Evolutionary conservation across 2,329 filamentous ascomycete genomes (phyloP).

Genomic region (Dothistroma pini): DNA sequence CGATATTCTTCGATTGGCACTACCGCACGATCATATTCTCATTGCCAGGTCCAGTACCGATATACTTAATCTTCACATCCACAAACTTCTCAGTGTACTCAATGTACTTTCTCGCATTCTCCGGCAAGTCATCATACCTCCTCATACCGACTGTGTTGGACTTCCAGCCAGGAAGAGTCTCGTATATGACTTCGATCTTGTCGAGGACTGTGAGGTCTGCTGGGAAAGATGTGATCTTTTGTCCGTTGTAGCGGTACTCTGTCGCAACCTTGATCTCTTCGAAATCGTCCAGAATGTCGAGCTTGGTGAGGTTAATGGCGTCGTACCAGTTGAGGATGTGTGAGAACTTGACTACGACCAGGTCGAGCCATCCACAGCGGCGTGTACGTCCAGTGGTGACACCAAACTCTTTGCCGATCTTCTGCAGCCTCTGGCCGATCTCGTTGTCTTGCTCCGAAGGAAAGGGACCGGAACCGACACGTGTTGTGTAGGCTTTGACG

Average conservation of each 20-base stretch:
- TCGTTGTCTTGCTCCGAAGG: slow-evolving; percentile 62
- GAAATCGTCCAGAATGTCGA: slow-evolving; percentile 71
- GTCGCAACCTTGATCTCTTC: slow-evolving; percentile 70
- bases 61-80: slow-evolving; percentile 60
- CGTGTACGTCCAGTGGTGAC: slow-evolving; percentile 58
- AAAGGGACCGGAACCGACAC: slow-evolving; percentile 58
- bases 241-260: slow-evolving; percentile 60
- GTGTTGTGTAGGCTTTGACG: slow-evolving; percentile 65
- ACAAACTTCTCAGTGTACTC: slow-evolving; percentile 64
- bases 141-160: slow-evolving; percentile 58
- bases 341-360: slow-evolving; percentile 66
- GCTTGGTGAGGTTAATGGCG: slow-evolving; percentile 60
- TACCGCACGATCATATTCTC: slow-evolving; percentile 61
- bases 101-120: slow-evolving; percentile 62
- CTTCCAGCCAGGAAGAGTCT: slow-evolving; percentile 68
- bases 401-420: slow-evolving; percentile 55
- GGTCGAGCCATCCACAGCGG: slow-evolving; percentile 63
- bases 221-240: slow-evolving; percentile 60
- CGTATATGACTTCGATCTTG: slow-evolving; percentile 61
- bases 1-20: neutral
- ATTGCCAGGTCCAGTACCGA: slow-evolving; percentile 63
- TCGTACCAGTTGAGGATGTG: slow-evolving; percentile 65
- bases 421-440: slow-evolving; percentile 55
- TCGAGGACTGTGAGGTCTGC: slow-evolving; percentile 59
- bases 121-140: slow-evolving; percentile 60